Base-by-base conservation (phyloP, 768 basidiomycete genomes). In the Suillus plorans region DNA sequence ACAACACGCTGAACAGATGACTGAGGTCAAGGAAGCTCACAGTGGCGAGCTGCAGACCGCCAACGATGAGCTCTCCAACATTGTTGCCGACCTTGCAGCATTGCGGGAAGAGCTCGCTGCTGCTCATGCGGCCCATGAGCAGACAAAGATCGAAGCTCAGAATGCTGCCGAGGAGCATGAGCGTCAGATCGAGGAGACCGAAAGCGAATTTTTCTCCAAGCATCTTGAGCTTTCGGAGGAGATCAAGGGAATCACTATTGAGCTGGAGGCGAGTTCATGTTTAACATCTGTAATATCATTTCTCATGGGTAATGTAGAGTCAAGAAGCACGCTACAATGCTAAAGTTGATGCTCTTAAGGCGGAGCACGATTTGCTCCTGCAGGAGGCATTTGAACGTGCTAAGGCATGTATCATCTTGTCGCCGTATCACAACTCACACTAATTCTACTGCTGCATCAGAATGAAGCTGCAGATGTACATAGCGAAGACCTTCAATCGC, bases 331-430 rank as follows among this genome's bases (percentile, higher is more conserved):
- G 86, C 59, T 93, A 93, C 72, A 79, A 82, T 71, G 80, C 81
- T 9, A 89, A 88, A 74, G 84, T 94, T 31, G 85, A 88, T 14
- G 82, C 71, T 18, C 85, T 91, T 47, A 87, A 88, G 69, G 82
- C 79, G 20, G 89, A 92, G 68, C 89, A 92, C 66, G 80, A 81
- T 16, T 76, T 78, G 59, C 80, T 86, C 50, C 77, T 93, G 20
- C 79, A 87, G 67, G 86, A 91, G 63, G 89, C 88, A 4, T 92
- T 93, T 73, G 85, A 89, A 65, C 86, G 85, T 55, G 91, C 92
- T 20, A 94, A 93, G 85, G 93, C 88, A 68, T 58, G 79, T 73
- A 31, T 44, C 34, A 49, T 25, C 28, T 61, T 25, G 39, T n/a
- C 2, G 22, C 4, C 4, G 7, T 55, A 25, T 22, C 36, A 57